Conservation (phyloP, 768 basidiomycete genomes). For the Boletus tylopilopsis region DNA sequence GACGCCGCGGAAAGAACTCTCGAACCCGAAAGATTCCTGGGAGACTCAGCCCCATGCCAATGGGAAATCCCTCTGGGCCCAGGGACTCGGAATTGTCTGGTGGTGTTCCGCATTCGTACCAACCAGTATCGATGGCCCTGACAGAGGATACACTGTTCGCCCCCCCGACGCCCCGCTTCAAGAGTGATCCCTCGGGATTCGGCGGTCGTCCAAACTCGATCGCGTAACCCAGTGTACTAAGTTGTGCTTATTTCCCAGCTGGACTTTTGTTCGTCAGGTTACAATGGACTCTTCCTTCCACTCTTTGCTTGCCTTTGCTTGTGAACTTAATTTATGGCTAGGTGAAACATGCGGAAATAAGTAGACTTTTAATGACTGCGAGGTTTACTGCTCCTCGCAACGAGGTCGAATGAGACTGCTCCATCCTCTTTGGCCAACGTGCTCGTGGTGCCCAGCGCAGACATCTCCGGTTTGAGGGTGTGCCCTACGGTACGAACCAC, state of each 20-base stretch:
- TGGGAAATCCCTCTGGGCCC: slow-evolving; percentile 36
- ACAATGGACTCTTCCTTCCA: slow-evolving; percentile 1
- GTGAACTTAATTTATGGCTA: background rate
- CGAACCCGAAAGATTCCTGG: slow-evolving; percentile 38
- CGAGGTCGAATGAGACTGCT: slow-evolving; percentile 30
- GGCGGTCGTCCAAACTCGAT: slow-evolving; percentile 42
- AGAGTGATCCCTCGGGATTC: slow-evolving; percentile 26
- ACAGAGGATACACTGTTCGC: slow-evolving; percentile 45
- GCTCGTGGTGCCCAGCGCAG: slow-evolving; percentile 23
- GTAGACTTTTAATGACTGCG: slow-evolving; percentile 17
- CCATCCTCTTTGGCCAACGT: slow-evolving; percentile 25
- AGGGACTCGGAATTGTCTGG: slow-evolving; percentile 37
- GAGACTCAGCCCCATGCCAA: slow-evolving; percentile 55
- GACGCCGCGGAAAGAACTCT: slow-evolving; percentile 38
- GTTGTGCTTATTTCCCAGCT: background rate
- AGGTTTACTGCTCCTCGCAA: slow-evolving; percentile 25
- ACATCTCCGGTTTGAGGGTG: slow-evolving; percentile 18
- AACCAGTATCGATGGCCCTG: slow-evolving; percentile 61
- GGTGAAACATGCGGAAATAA: slow-evolving; percentile 4
- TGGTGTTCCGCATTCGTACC: slow-evolving; percentile 49
- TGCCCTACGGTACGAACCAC: slow-evolving; percentile 12
- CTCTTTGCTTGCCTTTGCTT: background rate
- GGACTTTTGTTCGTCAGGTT: slow-evolving; percentile 6
- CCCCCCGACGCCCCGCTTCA: slow-evolving; percentile 60
- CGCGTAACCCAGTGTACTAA: slow-evolving; percentile 26